Conservation (phyloP, 345 rosid species). For the Erodium maritimum region DNA sequence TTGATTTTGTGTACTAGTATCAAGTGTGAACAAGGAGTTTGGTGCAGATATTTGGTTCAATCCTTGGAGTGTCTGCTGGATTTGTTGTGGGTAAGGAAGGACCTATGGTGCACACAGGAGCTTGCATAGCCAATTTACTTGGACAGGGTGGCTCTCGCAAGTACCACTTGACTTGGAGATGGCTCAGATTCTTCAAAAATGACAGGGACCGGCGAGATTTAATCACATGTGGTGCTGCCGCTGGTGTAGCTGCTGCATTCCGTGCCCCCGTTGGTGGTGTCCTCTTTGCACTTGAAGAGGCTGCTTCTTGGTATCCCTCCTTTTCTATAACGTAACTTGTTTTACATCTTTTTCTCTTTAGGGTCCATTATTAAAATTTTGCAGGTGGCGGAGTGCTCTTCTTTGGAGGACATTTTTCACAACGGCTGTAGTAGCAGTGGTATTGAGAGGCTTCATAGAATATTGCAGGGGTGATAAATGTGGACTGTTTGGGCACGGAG, state of each 20-base stretch:
- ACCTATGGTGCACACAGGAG: conserved; percentile 96
- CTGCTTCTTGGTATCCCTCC: conserved; percentile 72
- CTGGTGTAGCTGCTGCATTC: conserved; percentile 97
- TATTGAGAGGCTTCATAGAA: conserved; percentile 57
- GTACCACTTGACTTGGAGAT: conserved; percentile 77
- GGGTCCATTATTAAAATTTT: too few relatives aligned
- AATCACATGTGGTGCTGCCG: conserved; percentile 93
- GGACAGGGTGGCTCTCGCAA: conserved; percentile 93
- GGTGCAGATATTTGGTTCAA: conserved; percentile 79
- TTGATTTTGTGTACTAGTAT: background rate
- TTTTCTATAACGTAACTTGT: too few relatives aligned
- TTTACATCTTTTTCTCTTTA: too few relatives aligned
- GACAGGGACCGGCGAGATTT: conserved; percentile 82
- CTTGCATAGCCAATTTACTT: conserved; percentile 82
- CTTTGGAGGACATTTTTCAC: conserved; percentile 96
- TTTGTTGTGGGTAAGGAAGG: conserved; percentile 96
- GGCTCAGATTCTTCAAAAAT: conserved; percentile 86
- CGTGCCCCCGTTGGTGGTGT: conserved; percentile 99
- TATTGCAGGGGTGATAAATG: conserved; percentile 60
- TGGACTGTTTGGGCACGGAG: conserved; percentile 85
- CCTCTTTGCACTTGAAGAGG: conserved; percentile 97
- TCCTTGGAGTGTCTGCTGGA: conserved; percentile 85
- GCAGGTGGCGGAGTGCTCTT: conserved; percentile 96
- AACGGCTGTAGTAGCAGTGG: conserved; percentile 91
- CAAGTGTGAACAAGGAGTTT: background rate